Evolutionary conservation across 2,329 filamentous ascomycete genomes (phyloP).

Genomic region (Seiridium cupressi): DNA sequence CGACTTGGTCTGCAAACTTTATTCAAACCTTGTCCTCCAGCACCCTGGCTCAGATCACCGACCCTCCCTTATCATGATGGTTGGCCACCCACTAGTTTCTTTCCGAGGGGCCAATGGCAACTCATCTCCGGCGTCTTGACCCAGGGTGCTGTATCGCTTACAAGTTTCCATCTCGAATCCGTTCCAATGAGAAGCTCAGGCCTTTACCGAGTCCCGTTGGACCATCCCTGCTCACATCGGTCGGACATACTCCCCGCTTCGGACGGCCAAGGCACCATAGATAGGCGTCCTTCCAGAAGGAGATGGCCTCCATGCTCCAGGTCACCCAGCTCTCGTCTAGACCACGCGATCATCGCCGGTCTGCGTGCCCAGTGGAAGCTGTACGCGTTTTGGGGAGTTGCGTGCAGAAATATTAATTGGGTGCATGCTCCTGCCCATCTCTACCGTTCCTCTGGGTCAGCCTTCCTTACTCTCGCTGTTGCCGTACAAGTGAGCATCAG

Average conservation of each 20-base stretch:
- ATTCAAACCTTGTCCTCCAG: background rate
- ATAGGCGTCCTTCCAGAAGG: constrained; percentile 29
- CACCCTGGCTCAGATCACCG: background rate
- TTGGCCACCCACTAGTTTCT: background rate
- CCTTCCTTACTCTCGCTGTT: background rate
- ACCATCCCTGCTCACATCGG: constrained; percentile 1
- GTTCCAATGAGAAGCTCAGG: constrained; percentile 1
- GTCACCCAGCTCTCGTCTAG: constrained; percentile 18
- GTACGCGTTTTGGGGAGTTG: constrained; percentile 10
- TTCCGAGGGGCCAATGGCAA: background rate
- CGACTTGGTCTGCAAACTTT: background rate
- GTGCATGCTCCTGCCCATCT: background rate
- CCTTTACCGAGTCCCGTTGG: background rate
- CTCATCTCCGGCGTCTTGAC: constrained; percentile 1
- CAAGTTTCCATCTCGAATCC: background rate
- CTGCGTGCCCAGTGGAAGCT: constrained; percentile 13
- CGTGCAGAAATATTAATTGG: constrained; percentile 15
- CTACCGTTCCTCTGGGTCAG: constrained; percentile 1
- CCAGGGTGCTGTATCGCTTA: background rate
- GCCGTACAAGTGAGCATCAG: background rate
- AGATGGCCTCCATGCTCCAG: constrained; percentile 26
- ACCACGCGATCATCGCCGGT: constrained; percentile 22
- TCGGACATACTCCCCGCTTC: constrained; percentile 5
- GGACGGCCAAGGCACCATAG: constrained; percentile 12
- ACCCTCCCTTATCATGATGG: background rate